Evolutionary conservation across 2,329 filamentous ascomycete species (phyloP).

Genomic region (Trichoderma atrobrunneum): DNA sequence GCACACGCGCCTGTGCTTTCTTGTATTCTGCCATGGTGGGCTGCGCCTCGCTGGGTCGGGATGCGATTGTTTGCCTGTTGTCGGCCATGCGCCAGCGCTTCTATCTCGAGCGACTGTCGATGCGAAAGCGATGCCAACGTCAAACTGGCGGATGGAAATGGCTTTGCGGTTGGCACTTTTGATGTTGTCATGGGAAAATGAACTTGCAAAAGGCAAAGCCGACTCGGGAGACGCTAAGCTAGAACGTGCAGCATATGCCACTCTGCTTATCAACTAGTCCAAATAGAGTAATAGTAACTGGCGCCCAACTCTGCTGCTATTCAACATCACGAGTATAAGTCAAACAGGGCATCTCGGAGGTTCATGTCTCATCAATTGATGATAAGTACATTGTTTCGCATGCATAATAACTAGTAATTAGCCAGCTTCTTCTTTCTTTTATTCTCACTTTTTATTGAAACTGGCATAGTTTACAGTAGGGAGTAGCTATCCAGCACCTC

Average conservation of each 20-base stretch:
- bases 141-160: background rate
- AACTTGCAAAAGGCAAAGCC: background rate
- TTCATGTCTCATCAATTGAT: too few relatives aligned
- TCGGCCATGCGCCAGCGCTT: conserved; percentile 34
- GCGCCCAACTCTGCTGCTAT: background rate
- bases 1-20: conserved; percentile 48
- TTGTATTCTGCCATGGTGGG: conserved; percentile 48
- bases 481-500: too few relatives aligned
- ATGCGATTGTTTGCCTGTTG: conserved; percentile 28
- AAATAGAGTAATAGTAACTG: background rate
- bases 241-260: background rate
- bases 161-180: background rate
- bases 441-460: too few relatives aligned
- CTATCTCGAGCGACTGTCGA: background rate
- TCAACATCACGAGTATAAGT: background rate
- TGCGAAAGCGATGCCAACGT: background rate
- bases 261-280: background rate
- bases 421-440: too few relatives aligned
- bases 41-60: conserved; percentile 29
- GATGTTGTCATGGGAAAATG: background rate
- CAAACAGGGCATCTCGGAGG: background rate
- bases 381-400: too few relatives aligned
- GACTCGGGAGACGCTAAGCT: background rate
- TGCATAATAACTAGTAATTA: too few relatives aligned
- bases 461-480: too few relatives aligned